Evolutionary conservation across 1,139 yeast species (phyloP).

Genomic region (Debaryomyces sp.): DNA sequence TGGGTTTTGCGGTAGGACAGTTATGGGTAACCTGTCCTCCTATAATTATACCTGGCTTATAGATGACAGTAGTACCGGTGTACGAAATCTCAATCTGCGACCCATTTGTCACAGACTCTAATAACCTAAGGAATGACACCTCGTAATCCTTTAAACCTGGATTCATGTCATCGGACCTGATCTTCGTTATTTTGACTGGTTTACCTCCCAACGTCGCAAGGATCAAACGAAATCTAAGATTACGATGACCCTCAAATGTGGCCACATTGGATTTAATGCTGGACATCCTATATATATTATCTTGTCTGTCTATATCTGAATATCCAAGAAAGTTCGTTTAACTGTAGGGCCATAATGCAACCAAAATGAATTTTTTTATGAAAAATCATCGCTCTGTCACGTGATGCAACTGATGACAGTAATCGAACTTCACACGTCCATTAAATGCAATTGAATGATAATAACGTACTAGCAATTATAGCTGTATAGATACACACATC

Average conservation of each 20-base stretch:
- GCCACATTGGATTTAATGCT: background rate
- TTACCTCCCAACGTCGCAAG: slow-evolving; percentile 84
- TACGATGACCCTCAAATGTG: slow-evolving; percentile 70
- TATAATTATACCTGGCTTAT: slow-evolving; percentile 84
- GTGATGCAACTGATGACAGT: background rate
- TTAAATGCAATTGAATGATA: background rate
- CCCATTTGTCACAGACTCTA: slow-evolving; percentile 92
- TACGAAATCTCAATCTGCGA: slow-evolving; percentile 90
- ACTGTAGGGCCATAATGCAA: background rate
- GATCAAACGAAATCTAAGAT: slow-evolving; percentile 75
- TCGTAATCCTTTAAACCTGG: slow-evolving; percentile 95
- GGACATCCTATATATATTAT: background rate
- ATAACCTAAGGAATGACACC: slow-evolving; percentile 81
- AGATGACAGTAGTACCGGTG: slow-evolving; percentile 94
- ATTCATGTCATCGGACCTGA: slow-evolving; percentile 82
- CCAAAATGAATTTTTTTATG: slow-evolving; percentile 2
- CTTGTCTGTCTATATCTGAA: background rate
- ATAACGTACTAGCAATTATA: background rate
- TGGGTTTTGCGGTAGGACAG: slow-evolving; percentile 78
- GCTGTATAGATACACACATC: background rate
- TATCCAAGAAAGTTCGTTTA: background rate
- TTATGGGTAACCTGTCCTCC: slow-evolving; percentile 86
- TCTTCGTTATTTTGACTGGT: slow-evolving; percentile 79
- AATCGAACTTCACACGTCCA: slow-evolving; percentile 1
- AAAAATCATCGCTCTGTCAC: slow-evolving; percentile 1